Base-by-base conservation (phyloP, 1,284 basidiomycete species). In the Sanguinoderma infundibulare region DNA sequence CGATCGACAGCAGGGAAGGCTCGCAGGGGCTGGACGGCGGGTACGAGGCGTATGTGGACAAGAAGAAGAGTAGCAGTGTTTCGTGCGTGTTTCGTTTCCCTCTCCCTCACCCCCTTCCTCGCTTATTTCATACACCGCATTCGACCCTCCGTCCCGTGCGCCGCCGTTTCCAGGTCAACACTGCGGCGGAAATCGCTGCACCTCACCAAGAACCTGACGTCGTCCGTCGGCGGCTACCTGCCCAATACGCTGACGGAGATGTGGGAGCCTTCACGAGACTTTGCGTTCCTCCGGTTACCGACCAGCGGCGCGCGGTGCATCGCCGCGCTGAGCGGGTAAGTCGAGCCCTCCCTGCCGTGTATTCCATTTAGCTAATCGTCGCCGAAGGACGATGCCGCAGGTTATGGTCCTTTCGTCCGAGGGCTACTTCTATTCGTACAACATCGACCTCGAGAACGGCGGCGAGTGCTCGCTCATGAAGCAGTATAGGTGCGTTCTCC, bases 371-470 rank as follows among this genome's bases (percentile, higher is more conserved):
- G 15, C 17, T 32, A 35, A 30, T 12, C 2, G 10, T 12, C 28
- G 17, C 3, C 12, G 49, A 66, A 95, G 94, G 15, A 96, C 94
- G 10, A 92, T 94, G 75, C 97, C 97, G 0, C 95, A 98, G 66
- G 93, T 98, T 5, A 98, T 98, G 94, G 96, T 98, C 12, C 89
- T 98, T 55, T 96, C 95, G 0, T 94, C 94, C 0, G 96, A 98
- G 66, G 97, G 97, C 0, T 92, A 95, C 69, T 98, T 98, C 74
- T 98, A 98, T 73, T 89, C 91, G 8, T 99, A 99, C 77, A 93
- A 86, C 70, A 97, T 99, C 71, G 97, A 99, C 76, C 79, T 99
- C 57, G 96, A 99, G 76, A 90, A 92, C 56, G 98, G 98, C 10
- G 98, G 97, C 3, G 97, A 99, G 75, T 98, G 98, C 70, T 85